A percentile compares a stretch with the other conserved stretches of the same genome.
Evolutionary conservation across 345 rosid genomes (phyloP).

Genomic region (Trapa bicornis): DNA sequence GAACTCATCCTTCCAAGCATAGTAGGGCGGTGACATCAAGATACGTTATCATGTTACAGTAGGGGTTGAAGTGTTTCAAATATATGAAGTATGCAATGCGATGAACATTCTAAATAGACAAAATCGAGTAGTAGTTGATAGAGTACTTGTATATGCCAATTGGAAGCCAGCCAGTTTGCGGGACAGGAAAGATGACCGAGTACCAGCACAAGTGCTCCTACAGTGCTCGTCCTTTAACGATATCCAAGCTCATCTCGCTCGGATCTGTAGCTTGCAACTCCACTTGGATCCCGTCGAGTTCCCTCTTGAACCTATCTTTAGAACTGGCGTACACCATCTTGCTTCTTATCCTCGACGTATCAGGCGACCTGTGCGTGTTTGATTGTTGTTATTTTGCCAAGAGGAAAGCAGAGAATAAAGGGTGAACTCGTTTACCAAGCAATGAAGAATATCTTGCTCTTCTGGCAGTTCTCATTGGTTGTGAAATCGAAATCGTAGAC

Average conservation of each 20-base stretch:
- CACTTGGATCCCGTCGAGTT: constrained; percentile 81
- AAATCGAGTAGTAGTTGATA: background rate
- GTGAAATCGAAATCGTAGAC: constrained; percentile 82
- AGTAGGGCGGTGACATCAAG: background rate
- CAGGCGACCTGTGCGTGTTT: constrained; percentile 52
- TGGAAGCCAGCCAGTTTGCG: background rate
- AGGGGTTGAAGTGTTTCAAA: background rate
- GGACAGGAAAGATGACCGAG: background rate
- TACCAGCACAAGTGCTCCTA: constrained; percentile 15
- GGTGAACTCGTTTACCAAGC: constrained; percentile 50
- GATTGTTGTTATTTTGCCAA: background rate
- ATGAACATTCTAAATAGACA: background rate
- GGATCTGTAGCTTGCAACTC: constrained; percentile 98
- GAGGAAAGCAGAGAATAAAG: background rate
- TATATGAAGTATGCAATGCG: background rate
- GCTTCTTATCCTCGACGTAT: constrained; percentile 59
- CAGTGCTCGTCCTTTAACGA: constrained; percentile 64
- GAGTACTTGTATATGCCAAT: background rate
- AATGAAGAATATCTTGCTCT: constrained; percentile 94
- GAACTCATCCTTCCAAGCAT: background rate
- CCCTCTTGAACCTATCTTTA: constrained; percentile 94
- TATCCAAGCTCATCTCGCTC: constrained; percentile 96
- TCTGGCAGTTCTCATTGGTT: constrained; percentile 85
- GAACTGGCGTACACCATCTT: constrained; percentile 98
- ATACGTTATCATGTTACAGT: background rate